Percentiles rank a stretch among this genome's conserved stretches.
phyloP scores from a whole-genome alignment of 1,284 basidiomycete species.

The Ceratobasidium sp. region DNA sequence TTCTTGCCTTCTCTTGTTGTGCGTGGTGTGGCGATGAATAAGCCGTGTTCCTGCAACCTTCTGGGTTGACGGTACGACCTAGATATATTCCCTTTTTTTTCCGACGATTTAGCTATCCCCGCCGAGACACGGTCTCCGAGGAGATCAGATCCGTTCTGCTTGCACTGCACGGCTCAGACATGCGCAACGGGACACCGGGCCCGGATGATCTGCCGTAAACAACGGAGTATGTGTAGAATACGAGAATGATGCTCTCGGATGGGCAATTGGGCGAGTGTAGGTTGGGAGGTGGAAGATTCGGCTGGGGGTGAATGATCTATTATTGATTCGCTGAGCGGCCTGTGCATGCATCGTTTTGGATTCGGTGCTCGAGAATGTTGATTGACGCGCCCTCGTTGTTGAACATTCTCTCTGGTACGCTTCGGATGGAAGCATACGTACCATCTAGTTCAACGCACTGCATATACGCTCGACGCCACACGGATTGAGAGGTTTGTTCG shows the following conservation, averaged over 20 bases:
- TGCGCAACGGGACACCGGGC: neutral
- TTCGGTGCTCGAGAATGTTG: neutral
- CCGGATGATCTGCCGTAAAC: neutral
- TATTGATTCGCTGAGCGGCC: neutral
- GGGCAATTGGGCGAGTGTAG: neutral
- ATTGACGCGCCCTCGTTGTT: neutral
- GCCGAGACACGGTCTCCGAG: neutral
- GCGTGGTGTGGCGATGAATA: neutral
- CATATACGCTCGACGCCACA: neutral
- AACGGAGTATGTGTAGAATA: neutral
- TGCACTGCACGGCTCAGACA: neutral
- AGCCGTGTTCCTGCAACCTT: neutral
- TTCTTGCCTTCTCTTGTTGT: constrained; percentile 15
- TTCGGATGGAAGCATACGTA: neutral
- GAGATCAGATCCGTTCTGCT: neutral
- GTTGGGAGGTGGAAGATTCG: neutral
- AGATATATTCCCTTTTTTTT: neutral
- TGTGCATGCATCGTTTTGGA: neutral
- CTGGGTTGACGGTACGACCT: no score
- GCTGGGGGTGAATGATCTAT: neutral
- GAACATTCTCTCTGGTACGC: neutral
- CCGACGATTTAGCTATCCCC: constrained; percentile 28
- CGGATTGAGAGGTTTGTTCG: neutral
- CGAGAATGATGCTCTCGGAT: neutral
- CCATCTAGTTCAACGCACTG: neutral